Evolutionary conservation across 2,329 filamentous ascomycete species (phyloP), one percentile per base, ranked within the genome.

Genomic region (Cryphonectria japonica): DNA sequence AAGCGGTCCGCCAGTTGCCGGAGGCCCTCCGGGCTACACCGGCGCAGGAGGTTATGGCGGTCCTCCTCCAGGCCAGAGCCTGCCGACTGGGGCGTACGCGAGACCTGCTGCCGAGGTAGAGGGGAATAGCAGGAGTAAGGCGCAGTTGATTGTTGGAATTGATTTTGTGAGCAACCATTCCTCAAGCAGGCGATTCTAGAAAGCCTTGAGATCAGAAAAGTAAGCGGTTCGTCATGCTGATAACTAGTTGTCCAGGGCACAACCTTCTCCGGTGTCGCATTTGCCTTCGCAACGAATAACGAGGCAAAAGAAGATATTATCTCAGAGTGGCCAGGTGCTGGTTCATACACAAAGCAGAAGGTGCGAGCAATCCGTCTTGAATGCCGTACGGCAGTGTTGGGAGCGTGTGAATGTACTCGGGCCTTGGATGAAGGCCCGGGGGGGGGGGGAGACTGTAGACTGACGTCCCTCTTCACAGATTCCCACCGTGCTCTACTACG

Each of bases 281-380:
- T 97, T 80, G 95, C 95, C 43, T 99, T 98, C 83, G 95, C 95
- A 73, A 98, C 95, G 72, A 98, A 98, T 83, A 97, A 95, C 76
- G 95, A 98, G 82, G 94, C 95, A 72, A 97, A 97, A 81, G 96
- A 98, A 83, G 95, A 98, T 81, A 98, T 98, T 77, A 99, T 99
- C 77, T 97, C 95, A 74, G 96, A 99, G 84, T 99, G 96, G 96
- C 96, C 96, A 37, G 96, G 96, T 76, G 95, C 96, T 50, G 96
- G 96, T 76, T 98, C 96, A 70, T 95, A 97, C 81, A 97, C 96
- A 66, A 98, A 98, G 84, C 96, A 99, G 84, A 99, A 99, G 92
- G 95, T 97, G 81, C 62, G 81, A 71, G 11, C 29, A n/a, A 34
- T 14, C 14, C 16, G 3, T 26, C 22, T 50, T 52, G 41, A 41